phyloP scores from a whole-genome alignment of 768 basidiomycete genomes.

The Lactarius hengduanensis region DNA sequence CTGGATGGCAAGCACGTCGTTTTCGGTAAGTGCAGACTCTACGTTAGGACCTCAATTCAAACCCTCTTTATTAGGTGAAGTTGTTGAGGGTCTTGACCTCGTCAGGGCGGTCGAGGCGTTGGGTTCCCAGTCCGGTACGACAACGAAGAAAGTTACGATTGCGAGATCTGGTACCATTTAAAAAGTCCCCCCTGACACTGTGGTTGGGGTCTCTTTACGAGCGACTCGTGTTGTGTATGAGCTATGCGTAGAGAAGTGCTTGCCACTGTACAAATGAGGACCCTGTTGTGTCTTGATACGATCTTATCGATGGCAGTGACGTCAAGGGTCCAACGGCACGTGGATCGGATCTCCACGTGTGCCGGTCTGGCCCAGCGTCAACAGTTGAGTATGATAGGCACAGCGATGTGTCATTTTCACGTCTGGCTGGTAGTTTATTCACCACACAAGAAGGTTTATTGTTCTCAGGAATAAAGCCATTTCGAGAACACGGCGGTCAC shows the following conservation, averaged over 20 bases:
- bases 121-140: constrained; percentile 43
- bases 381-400: too few relatives aligned
- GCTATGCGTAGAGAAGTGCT: constrained; percentile 8
- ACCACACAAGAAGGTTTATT: background rate
- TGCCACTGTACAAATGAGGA: constrained; percentile 19
- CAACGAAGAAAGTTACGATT: constrained; percentile 52
- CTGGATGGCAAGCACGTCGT: constrained; percentile 85
- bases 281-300: background rate
- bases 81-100: constrained; percentile 60
- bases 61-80: constrained; percentile 46
- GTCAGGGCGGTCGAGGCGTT: constrained; percentile 46
- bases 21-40: constrained; percentile 53
- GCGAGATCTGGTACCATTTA: constrained; percentile 51
- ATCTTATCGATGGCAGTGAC: constrained; percentile 24
- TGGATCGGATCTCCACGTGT: background rate
- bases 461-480: constrained; percentile 1
- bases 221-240: constrained; percentile 20
- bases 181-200: background rate
- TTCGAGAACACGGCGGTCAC: background rate
- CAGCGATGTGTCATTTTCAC: too few relatives aligned
- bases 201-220: background rate
- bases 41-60: background rate
- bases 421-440: background rate
- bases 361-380: too few relatives aligned
- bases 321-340: constrained; percentile 16